Evolutionary conservation across 2,329 filamentous ascomycete genomes (phyloP), one percentile per base, ranked within the genome.

Genomic region (Cladophialophora psammophila): DNA sequence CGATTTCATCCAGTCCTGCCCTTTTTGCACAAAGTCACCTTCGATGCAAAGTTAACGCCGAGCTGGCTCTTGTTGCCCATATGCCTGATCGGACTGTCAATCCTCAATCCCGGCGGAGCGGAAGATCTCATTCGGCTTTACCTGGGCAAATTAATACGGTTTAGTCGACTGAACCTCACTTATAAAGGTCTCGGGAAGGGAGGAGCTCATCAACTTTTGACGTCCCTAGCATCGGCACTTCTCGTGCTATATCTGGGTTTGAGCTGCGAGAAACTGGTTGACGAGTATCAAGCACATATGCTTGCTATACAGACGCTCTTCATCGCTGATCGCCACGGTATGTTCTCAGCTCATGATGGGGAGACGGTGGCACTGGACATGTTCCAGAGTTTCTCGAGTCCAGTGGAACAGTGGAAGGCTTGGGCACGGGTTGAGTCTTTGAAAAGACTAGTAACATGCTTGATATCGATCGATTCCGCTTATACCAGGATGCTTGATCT

Each of bases 71-170:
- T 66, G 12, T 35, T 66, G 12, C 63, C 63, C 26, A 61, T 61
- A 34, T 66, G 63, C 31, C 50, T 66, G 13, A 66, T 66, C 13
- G 63, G 63, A 3, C 57, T 66, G 15, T 66, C 63, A n/a, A 55
- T 36, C 7, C 63, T 66, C 15, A 55, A 66, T 38, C 63, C 63
- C 1, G 40, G n/a, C 13, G 57, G 63, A 6, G 32, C 58, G 10
- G 52, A 56, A 31, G 40, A 56, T 26, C 62, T 66, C 26, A 56
- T 66, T 20, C 63, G 57, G 1, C 50, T 42, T 13, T 48, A 55
- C 38, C 26, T 56, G 5, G 52, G 58, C 20, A 66, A 62, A 32
- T 26, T 66, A 20, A 26, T 66, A 12, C 58, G 58, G 10, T 61
- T 61, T 18, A 61, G 57, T 55, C 58, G 63, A 9, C 26, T 60